Evolutionary conservation across 345 rosid species (phyloP).

Genomic region (Microthlaspi erraticum): DNA sequence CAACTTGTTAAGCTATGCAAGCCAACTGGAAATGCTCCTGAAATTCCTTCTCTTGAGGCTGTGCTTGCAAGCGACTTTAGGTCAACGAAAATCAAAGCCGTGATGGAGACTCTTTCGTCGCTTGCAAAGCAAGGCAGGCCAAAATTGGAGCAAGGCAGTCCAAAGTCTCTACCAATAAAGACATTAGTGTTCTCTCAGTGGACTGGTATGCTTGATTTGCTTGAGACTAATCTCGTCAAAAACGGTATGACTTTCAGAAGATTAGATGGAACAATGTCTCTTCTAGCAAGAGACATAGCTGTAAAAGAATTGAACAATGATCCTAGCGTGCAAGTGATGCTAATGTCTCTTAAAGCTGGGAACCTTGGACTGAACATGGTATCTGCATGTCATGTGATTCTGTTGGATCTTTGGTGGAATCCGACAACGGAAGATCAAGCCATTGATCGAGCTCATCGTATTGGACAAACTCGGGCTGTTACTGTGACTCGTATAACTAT

Average conservation of each 20-base stretch:
- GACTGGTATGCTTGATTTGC: conserved; percentile 84
- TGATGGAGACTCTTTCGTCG: conserved; percentile 62
- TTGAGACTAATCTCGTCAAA: conserved; percentile 55
- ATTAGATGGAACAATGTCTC: conserved; percentile 81
- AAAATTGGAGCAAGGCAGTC: conserved; percentile 8
- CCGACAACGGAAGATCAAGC: conserved; percentile 62
- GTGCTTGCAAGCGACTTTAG: conserved; percentile 46
- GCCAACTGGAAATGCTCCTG: too few species aligned
- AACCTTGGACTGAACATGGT: conserved; percentile 96
- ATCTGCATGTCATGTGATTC: conserved; percentile 86
- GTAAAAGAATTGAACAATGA: conserved; percentile 74
- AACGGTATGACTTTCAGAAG: conserved; percentile 68
- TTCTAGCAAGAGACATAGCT: conserved; percentile 69
- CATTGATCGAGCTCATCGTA: conserved; percentile 83
- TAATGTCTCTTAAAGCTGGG: conserved; percentile 93
- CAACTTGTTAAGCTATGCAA: neutral
- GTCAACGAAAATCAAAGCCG: conserved; percentile 73
- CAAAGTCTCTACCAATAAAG: conserved; percentile 57
- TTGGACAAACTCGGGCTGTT: conserved; percentile 90
- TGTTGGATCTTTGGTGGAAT: conserved; percentile 95
- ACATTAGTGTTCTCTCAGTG: conserved; percentile 85
- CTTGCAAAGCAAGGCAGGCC: conserved; percentile 34
- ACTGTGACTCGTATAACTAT: conserved; percentile 74
- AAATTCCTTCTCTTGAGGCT: too few species aligned
- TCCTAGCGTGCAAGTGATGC: conserved; percentile 73